A percentile compares a stretch with the other conserved stretches of the same genome.
phyloP scores from a whole-genome alignment of 2,329 filamentous ascomycete species.

The Volutella citrinella region DNA sequence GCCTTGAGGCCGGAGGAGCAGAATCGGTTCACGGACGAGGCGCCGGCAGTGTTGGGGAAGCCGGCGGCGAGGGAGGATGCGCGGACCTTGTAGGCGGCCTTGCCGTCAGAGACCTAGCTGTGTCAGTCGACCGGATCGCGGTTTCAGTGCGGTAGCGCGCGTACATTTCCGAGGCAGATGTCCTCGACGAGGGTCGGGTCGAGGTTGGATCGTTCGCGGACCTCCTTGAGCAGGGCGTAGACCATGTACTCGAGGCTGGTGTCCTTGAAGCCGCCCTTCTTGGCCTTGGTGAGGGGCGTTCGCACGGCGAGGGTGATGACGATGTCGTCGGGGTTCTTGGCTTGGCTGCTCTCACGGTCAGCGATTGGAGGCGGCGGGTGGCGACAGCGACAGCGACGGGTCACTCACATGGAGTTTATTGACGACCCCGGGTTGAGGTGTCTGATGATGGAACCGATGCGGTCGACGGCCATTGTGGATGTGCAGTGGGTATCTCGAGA shows the following conservation, averaged over 20 bases:
- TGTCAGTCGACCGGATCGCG: background rate
- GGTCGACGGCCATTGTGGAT: conserved; percentile 72
- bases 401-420: conserved; percentile 75
- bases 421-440: conserved; percentile 75
- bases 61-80: conserved; percentile 87
- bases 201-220: conserved; percentile 68
- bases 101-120: conserved; percentile 70
- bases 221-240: conserved; percentile 77
- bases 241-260: conserved; percentile 84
- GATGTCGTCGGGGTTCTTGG: conserved; percentile 92
- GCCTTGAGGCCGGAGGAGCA: conserved; percentile 96
- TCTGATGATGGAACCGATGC: conserved; percentile 82
- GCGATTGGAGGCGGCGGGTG: too few relatives aligned
- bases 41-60: conserved; percentile 84
- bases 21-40: conserved; percentile 88
- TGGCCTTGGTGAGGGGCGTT: conserved; percentile 83
- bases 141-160: background rate
- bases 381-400: too few relatives aligned
- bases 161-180: conserved; percentile 87
- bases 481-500: conserved; percentile 2
- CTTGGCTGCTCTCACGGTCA: too few relatives aligned
- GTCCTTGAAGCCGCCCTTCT: conserved; percentile 95
- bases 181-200: conserved; percentile 83
- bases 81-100: conserved; percentile 87
- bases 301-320: conserved; percentile 92